phyloP scores from a whole-genome alignment of 768 basidiomycete genomes.

The Hericium coralloides region DNA sequence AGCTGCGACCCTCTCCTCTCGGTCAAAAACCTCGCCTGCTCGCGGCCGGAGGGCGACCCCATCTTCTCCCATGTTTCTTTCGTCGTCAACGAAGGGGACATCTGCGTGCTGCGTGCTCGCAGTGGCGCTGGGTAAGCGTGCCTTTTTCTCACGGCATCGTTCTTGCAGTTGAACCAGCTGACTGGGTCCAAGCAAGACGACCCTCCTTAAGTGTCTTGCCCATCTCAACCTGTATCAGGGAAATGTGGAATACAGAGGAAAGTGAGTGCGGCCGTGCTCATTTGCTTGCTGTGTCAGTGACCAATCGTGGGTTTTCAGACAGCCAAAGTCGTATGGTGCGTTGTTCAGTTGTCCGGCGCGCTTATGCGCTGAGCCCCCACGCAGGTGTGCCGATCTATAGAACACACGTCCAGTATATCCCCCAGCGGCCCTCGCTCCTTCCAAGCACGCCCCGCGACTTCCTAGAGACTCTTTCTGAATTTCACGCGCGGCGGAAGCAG shows the following conservation, averaged over 20 bases:
- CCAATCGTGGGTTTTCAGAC: constrained; percentile 24
- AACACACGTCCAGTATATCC: constrained; percentile 76
- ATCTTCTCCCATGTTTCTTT: constrained; percentile 60
- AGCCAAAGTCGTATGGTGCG: constrained; percentile 41
- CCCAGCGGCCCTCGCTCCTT: constrained; percentile 82
- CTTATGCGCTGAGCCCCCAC: neutral
- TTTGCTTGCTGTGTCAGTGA: neutral
- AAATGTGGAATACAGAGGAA: constrained; percentile 54
- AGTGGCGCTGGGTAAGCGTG: constrained; percentile 60
- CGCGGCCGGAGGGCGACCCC: constrained; percentile 33
- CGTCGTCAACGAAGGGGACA: constrained; percentile 59
- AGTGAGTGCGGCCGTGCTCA: constrained; percentile 31
- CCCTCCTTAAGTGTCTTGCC: constrained; percentile 77
- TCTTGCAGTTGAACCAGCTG: neutral
- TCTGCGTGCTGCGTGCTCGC: constrained; percentile 69
- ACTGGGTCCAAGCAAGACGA: constrained; percentile 41
- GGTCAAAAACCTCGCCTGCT: constrained; percentile 41
- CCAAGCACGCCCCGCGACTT: constrained; percentile 75
- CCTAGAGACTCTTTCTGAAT: constrained; percentile 44
- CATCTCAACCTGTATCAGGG: constrained; percentile 70
- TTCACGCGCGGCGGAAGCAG: constrained; percentile 32
- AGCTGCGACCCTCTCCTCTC: constrained; percentile 27
- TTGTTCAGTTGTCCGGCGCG: neutral
- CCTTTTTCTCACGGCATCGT: neutral
- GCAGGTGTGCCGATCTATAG: constrained; percentile 71